These are phyloP conservation scores for Durusdinium trenchii DNA, from an alignment of 73 alveolate genomes.

Conservation along the genomic window DNA sequence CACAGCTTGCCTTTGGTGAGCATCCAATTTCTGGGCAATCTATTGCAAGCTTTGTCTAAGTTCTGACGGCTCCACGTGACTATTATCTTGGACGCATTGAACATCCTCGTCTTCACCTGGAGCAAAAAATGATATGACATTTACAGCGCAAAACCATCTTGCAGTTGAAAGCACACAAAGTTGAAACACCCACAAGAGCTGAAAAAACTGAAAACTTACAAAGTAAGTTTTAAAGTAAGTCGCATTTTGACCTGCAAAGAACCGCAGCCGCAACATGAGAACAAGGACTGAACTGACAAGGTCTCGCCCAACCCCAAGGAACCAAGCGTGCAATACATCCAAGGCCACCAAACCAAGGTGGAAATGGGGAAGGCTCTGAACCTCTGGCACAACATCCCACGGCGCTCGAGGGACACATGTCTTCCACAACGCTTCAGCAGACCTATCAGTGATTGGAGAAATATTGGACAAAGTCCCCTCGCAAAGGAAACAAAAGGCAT, in stretches of 20 bases:
- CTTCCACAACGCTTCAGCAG: neutral
- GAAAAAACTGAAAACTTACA: too few species aligned
- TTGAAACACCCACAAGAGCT: too few species aligned
- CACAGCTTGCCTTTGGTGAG: neutral
- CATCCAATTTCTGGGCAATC: neutral
- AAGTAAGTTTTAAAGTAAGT: too few species aligned
- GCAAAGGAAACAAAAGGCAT: neutral
- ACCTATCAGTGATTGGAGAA: neutral
- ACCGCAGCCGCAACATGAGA: neutral
- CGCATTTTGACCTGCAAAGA: neutral
- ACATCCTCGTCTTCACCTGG: too few species aligned
- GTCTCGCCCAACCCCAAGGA: neutral
- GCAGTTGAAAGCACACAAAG: too few species aligned
- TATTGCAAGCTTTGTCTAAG: too few species aligned
- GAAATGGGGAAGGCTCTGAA: neutral
- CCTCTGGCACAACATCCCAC: neutral
- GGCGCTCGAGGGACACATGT: neutral
- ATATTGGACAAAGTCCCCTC: neutral
- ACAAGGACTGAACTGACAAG: neutral
- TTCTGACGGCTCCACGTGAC: too few species aligned
- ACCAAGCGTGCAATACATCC: neutral
- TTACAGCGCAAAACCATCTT: too few species aligned
- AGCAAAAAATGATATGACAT: too few species aligned
- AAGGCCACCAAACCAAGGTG: neutral
- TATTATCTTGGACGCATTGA: too few species aligned